Conservation (phyloP, 345 rosid genomes). For the Linum trigynum region DNA sequence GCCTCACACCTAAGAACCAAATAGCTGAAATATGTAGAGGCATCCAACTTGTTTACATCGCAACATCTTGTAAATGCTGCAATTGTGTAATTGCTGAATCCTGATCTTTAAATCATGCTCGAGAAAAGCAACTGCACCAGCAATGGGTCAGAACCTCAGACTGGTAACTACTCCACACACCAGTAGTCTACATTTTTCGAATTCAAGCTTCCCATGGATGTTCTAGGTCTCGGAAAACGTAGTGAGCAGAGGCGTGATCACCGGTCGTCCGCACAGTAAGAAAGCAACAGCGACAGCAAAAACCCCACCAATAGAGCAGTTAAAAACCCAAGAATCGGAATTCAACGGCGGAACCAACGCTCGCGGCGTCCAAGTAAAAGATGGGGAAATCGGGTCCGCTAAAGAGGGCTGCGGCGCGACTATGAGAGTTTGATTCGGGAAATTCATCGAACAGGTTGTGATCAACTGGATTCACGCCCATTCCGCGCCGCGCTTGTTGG, state of each 20-base stretch:
- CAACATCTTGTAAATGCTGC: too few relatives aligned
- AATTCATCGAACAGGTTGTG: conserved; percentile 2
- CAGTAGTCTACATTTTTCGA: neutral
- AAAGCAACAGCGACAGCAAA: too few relatives aligned
- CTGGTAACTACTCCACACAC: neutral
- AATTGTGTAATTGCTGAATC: too few relatives aligned
- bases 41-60: too few relatives aligned
- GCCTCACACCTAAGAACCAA: too few relatives aligned
- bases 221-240: neutral
- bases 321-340: neutral
- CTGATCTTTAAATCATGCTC: too few relatives aligned
- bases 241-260: neutral
- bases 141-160: too few relatives aligned
- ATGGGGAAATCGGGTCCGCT: neutral
- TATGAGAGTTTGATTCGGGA: neutral
- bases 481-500: neutral
- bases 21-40: too few relatives aligned
- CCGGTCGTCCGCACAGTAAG: too few relatives aligned
- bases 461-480: neutral
- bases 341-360: neutral
- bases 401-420: neutral
- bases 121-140: too few relatives aligned
- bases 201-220: neutral
- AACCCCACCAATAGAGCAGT: neutral
- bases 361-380: neutral